These are phyloP conservation scores for Kluyveromyces wickerhamii DNA, from an alignment of 805 yeast species.

Conservation along the genomic window DNA sequence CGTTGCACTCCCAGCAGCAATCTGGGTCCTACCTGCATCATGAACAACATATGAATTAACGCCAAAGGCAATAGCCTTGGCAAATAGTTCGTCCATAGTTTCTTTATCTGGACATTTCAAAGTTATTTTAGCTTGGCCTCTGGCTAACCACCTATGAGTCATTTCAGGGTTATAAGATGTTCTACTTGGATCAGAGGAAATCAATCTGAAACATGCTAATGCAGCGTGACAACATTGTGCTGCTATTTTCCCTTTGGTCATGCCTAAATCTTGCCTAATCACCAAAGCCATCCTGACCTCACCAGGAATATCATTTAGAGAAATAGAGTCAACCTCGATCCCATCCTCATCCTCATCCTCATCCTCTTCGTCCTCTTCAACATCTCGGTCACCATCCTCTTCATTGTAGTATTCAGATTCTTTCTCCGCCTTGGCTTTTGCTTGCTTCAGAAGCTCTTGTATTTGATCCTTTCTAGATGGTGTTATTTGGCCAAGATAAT, in stretches of 20 bases:
- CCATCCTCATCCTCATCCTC: conserved; percentile 46
- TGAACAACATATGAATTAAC: conserved; percentile 75
- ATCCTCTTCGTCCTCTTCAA: conserved; percentile 31
- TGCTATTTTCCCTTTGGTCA: conserved; percentile 94
- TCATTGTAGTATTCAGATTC: conserved; percentile 7
- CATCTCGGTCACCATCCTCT: conserved; percentile 24
- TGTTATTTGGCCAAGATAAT: conserved; percentile 20
- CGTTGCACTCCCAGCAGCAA: conserved; percentile 93
- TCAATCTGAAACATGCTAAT: conserved; percentile 70
- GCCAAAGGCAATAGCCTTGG: conserved; percentile 71
- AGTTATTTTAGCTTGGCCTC: conserved; percentile 93
- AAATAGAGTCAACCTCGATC: conserved; percentile 49
- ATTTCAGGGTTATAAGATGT: conserved; percentile 52
- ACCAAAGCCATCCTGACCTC: conserved; percentile 82
- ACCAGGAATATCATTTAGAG: conserved; percentile 62
- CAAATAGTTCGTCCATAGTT: conserved; percentile 64
- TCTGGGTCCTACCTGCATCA: conserved; percentile 96
- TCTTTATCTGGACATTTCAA: conserved; percentile 64
- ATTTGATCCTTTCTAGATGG: conserved; percentile 14
- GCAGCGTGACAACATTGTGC: conserved; percentile 99
- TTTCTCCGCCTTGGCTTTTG: conserved; percentile 13
- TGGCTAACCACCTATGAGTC: conserved; percentile 66
- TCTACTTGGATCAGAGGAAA: conserved; percentile 41
- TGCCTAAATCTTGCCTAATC: conserved; percentile 79
- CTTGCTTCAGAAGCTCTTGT: conserved; percentile 12